Evolutionary conservation across 1,139 yeast species (phyloP).

Genomic region (Geotrichum histeridarum): DNA sequence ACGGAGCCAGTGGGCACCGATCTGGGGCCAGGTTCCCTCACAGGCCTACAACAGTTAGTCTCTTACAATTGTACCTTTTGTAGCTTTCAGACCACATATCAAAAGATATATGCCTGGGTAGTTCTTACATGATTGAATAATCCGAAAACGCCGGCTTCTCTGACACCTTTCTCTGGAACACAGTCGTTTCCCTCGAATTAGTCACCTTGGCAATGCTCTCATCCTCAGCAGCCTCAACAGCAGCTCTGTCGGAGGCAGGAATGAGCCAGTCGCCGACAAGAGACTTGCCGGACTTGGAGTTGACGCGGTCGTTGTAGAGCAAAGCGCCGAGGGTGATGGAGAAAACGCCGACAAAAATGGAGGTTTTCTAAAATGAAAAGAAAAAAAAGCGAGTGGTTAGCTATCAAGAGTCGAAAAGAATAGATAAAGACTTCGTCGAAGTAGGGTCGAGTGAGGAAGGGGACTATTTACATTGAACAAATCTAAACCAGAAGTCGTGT

Average conservation of each 20-base stretch:
- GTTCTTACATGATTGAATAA: slow-evolving; percentile 18
- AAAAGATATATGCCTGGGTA: neutral
- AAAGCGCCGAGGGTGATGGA: slow-evolving; percentile 27
- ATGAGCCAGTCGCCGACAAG: slow-evolving; percentile 30
- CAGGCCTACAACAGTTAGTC: slow-evolving; percentile 22
- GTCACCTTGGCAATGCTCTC: slow-evolving; percentile 4
- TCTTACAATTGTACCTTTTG: too few species aligned
- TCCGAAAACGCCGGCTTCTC: slow-evolving; percentile 13
- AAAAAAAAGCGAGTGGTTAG: neutral
- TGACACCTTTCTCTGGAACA: slow-evolving; percentile 12
- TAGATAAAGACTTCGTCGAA: neutral
- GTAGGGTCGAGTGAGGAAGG: neutral
- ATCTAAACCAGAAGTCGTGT: neutral
- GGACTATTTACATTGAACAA: slow-evolving; percentile 8
- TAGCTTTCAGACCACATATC: neutral
- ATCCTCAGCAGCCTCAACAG: slow-evolving; percentile 28
- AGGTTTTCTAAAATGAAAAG: slow-evolving; percentile 19
- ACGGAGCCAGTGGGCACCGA: slow-evolving; percentile 28
- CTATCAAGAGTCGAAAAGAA: neutral
- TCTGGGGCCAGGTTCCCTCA: slow-evolving; percentile 29
- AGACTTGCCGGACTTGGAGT: slow-evolving; percentile 27
- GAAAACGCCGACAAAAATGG: slow-evolving; percentile 25
- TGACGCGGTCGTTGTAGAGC: slow-evolving; percentile 28
- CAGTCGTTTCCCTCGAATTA: slow-evolving; percentile 10
- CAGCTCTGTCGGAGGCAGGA: slow-evolving; percentile 22